Evolutionary conservation across 225 moss, liverwort and hornwort genomes (phyloP).

Genomic region (Pleurozium schreberi): DNA sequence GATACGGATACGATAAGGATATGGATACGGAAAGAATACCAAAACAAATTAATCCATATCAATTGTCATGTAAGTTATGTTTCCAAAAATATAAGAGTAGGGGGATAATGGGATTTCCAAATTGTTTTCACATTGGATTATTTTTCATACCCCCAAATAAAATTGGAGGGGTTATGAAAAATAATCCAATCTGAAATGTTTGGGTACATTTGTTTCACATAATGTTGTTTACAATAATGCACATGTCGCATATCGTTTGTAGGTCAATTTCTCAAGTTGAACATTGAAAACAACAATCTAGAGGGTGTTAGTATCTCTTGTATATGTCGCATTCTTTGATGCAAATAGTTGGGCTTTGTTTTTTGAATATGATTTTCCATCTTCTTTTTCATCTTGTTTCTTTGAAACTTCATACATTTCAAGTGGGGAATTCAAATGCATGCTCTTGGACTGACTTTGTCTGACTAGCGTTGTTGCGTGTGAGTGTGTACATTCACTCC

Average conservation of each 20-base stretch:
- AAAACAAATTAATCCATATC: too few species aligned
- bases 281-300: neutral
- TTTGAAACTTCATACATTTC: neutral
- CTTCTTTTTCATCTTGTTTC: neutral
- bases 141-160: too few species aligned
- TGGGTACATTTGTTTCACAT: too few species aligned
- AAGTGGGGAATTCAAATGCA: neutral
- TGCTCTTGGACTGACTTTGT: neutral
- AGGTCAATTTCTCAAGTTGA: neutral
- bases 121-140: too few species aligned
- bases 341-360: neutral
- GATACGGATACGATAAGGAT: too few species aligned
- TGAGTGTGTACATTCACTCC: neutral
- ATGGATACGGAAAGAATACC: too few species aligned
- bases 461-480: neutral
- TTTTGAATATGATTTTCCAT: neutral
- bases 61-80: too few species aligned
- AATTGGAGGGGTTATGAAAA: too few species aligned
- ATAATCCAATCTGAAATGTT: too few species aligned
- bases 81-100: too few species aligned
- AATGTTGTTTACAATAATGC: neutral
- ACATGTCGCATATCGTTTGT: neutral
- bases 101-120: too few species aligned
- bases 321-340: neutral
- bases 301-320: too few species aligned